A percentile compares a stretch with the other conserved stretches of the same genome.
phyloP scores from a whole-genome alignment of 148 eudicot species.

The Chenopodium berlandieri region DNA sequence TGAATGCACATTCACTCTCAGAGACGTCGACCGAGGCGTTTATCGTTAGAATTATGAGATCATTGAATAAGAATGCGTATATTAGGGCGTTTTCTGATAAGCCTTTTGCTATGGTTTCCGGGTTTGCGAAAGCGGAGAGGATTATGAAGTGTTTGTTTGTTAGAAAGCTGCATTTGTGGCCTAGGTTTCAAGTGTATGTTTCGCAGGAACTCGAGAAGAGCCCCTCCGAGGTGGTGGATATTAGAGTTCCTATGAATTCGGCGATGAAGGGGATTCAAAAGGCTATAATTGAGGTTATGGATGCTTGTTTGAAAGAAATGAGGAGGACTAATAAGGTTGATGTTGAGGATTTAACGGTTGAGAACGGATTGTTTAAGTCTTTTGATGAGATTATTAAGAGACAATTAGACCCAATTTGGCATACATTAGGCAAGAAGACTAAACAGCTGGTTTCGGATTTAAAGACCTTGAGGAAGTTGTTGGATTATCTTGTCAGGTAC shows the following conservation, averaged over 20 bases:
- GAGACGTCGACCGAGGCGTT: slow-evolving; percentile 88
- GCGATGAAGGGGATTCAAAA: slow-evolving; percentile 87
- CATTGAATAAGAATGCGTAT: slow-evolving; percentile 42
- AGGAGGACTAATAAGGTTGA: slow-evolving; percentile 97
- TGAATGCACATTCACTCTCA: slow-evolving; percentile 69
- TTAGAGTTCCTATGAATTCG: slow-evolving; percentile 78
- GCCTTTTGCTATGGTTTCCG: slow-evolving; percentile 83
- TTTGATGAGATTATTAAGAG: slow-evolving; percentile 96
- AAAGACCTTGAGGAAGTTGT: slow-evolving; percentile 88
- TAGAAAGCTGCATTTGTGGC: slow-evolving; percentile 85
- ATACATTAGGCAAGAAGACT: slow-evolving; percentile 91
- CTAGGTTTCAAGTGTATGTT: slow-evolving; percentile 82
- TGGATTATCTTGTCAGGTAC: slow-evolving; percentile 96
- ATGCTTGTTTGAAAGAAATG: slow-evolving; percentile 98
- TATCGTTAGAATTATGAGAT: slow-evolving; percentile 71
- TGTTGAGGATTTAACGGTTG: slow-evolving; percentile 96
- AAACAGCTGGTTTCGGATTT: slow-evolving; percentile 97
- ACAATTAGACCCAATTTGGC: slow-evolving; percentile 99
- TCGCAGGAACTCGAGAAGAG: slow-evolving; percentile 84
- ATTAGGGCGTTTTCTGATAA: slow-evolving; percentile 82
- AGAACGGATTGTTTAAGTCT: slow-evolving; percentile 92
- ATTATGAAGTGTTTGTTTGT: slow-evolving; percentile 69
- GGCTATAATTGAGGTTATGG: slow-evolving; percentile 94
- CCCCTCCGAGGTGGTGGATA: slow-evolving; percentile 87
- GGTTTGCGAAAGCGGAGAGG: slow-evolving; percentile 84